Conservation (phyloP, 805 yeast species). For the Candida insectalens region DNA sequence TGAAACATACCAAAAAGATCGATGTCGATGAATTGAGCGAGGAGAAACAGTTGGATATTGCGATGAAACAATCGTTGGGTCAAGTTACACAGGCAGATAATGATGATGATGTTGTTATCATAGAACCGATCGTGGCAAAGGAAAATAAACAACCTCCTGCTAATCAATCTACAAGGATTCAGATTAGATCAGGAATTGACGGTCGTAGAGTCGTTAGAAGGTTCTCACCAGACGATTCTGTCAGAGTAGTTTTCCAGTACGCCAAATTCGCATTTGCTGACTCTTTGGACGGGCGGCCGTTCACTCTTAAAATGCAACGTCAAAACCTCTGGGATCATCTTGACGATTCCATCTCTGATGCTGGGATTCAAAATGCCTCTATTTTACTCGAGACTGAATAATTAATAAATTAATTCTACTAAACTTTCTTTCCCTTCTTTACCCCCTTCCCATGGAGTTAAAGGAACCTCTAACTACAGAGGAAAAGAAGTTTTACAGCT, state of each 20-base stretch:
- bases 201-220: slow-evolving; percentile 77
- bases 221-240: slow-evolving; percentile 49
- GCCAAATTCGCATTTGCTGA: slow-evolving; percentile 50
- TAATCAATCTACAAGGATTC: slow-evolving; percentile 55
- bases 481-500: slow-evolving; percentile 67
- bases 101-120: slow-evolving; percentile 21
- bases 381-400: slow-evolving; percentile 48
- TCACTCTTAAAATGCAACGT: slow-evolving; percentile 50
- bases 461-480: slow-evolving; percentile 47
- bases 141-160: slow-evolving; percentile 42
- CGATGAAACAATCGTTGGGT: slow-evolving; percentile 55
- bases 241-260: slow-evolving; percentile 50
- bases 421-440: background rate
- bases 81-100: slow-evolving; percentile 20
- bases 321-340: slow-evolving; percentile 45
- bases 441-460: slow-evolving; percentile 4
- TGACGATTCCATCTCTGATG: slow-evolving; percentile 53
- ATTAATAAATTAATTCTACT: no score
- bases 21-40: slow-evolving; percentile 64
- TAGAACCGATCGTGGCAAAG: slow-evolving; percentile 1
- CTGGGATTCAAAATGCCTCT: slow-evolving; percentile 78
- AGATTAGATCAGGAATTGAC: slow-evolving; percentile 69
- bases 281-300: slow-evolving; percentile 31
- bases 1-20: slow-evolving; percentile 45
- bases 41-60: slow-evolving; percentile 75